phyloP scores from a whole-genome alignment of 768 basidiomycete species.

The Hygrocybe punicea region DNA sequence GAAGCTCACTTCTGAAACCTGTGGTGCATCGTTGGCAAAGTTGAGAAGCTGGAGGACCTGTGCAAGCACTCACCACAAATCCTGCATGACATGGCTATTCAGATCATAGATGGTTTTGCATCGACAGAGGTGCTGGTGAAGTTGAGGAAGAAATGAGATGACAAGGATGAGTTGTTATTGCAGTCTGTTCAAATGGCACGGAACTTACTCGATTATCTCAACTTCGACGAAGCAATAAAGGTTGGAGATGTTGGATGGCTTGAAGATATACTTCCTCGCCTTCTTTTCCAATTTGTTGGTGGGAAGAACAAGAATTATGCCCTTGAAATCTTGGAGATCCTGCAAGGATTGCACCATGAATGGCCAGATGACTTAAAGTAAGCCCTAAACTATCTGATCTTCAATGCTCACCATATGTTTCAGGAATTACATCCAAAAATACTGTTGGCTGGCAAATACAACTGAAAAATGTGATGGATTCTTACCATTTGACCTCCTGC shows the following conservation, averaged over 20 bases:
- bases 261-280: constrained; percentile 30
- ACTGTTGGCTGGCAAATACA: constrained; percentile 24
- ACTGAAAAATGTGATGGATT: constrained; percentile 7
- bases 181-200: constrained; percentile 35
- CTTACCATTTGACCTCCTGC: constrained; percentile 16
- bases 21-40: constrained; percentile 28
- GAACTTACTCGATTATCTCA: constrained; percentile 38
- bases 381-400: background rate
- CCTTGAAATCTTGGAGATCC: constrained; percentile 32
- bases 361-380: constrained; percentile 32
- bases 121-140: constrained; percentile 27
- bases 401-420: background rate
- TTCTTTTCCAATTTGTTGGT: constrained; percentile 34
- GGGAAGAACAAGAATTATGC: constrained; percentile 36
- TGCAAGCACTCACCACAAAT: constrained; percentile 22
- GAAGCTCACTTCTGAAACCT: constrained; percentile 37
- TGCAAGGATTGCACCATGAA: constrained; percentile 29
- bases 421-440: constrained; percentile 9
- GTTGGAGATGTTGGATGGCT: constrained; percentile 38
- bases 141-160: constrained; percentile 16
- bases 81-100: constrained; percentile 24
- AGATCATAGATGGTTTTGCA: constrained; percentile 25
- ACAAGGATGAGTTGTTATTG: constrained; percentile 21
- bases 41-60: constrained; percentile 26
- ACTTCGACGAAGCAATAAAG: constrained; percentile 33